Evolutionary conservation across 768 basidiomycete species (phyloP).

Genomic region (Serendipita indica): DNA sequence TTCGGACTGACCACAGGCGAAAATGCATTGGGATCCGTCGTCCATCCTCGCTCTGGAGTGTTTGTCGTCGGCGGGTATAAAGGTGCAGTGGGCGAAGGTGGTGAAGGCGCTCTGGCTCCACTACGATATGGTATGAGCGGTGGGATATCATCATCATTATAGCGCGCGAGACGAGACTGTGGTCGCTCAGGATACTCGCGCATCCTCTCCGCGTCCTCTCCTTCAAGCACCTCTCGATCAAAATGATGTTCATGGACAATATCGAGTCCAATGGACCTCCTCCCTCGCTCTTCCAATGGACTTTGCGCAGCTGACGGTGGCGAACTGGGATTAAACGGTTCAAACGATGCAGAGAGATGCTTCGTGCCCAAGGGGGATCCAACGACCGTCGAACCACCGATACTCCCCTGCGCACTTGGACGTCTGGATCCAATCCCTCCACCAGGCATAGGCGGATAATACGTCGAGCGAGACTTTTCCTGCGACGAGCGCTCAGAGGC

Average conservation of each 20-base stretch:
- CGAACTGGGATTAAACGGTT: neutral
- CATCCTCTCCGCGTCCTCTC: neutral
- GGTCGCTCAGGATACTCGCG: constrained; percentile 3
- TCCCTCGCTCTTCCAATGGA: neutral
- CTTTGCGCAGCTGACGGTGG: neutral
- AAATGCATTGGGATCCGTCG: neutral
- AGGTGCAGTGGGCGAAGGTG: neutral
- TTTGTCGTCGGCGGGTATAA: neutral
- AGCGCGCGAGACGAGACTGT: neutral
- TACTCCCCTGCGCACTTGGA: neutral
- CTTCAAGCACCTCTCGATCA: neutral
- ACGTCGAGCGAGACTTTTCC: neutral
- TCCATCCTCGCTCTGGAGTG: neutral
- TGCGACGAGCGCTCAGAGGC: neutral
- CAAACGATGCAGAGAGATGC: neutral
- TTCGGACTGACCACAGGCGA: neutral
- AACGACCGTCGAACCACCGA: constrained; percentile 3
- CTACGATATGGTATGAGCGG: neutral
- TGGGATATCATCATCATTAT: neutral
- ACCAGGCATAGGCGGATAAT: neutral
- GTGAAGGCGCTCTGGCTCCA: neutral
- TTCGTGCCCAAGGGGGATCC: neutral
- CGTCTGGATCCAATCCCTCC: neutral
- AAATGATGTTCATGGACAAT: neutral
- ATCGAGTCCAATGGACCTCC: neutral